These are phyloP conservation scores for Barnettozyma hawaiiensis DNA, from an alignment of 1,139 yeast species.

Conservation along the genomic window DNA sequence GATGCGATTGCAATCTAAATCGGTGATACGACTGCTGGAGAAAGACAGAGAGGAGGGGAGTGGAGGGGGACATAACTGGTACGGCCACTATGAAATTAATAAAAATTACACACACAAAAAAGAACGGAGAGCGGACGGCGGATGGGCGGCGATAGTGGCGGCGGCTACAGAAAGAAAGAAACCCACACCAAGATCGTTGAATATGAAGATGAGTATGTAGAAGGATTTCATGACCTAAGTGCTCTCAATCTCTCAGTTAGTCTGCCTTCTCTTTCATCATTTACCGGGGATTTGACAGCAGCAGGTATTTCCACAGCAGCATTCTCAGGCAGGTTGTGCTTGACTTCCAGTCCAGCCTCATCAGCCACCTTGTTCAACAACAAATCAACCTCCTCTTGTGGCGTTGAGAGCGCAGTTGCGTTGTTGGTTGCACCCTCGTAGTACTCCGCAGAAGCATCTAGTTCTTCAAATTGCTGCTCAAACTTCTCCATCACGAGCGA, in stretches of 20 bases:
- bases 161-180: no score
- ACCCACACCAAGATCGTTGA: no score
- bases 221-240: constrained; percentile 47
- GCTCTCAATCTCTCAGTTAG: constrained; percentile 87
- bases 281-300: constrained; percentile 36
- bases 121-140: not conserved
- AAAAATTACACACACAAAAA: no score
- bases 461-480: constrained; percentile 91
- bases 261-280: constrained; percentile 80
- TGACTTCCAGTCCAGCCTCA: constrained; percentile 93
- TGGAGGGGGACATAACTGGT: not conserved
- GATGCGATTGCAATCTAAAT: not conserved
- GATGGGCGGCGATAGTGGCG: no score
- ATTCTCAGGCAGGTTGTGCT: constrained; percentile 54
- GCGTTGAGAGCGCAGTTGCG: constrained; percentile 83
- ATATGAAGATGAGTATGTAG: no score
- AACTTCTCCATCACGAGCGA: constrained; percentile 96
- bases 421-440: constrained; percentile 87
- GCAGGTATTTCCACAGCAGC: constrained; percentile 24
- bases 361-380: constrained; percentile 93
- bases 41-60: no score
- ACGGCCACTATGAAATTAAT: no score
- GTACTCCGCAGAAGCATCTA: constrained; percentile 90
- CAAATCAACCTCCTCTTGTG: constrained; percentile 93
- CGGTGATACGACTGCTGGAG: not conserved